A percentile compares a stretch with the other conserved stretches of the same genome.
These are phyloP conservation scores for Zymoseptoria ardabiliae DNA, from an alignment of 2,329 filamentous ascomycete species.

Conservation along the genomic window DNA sequence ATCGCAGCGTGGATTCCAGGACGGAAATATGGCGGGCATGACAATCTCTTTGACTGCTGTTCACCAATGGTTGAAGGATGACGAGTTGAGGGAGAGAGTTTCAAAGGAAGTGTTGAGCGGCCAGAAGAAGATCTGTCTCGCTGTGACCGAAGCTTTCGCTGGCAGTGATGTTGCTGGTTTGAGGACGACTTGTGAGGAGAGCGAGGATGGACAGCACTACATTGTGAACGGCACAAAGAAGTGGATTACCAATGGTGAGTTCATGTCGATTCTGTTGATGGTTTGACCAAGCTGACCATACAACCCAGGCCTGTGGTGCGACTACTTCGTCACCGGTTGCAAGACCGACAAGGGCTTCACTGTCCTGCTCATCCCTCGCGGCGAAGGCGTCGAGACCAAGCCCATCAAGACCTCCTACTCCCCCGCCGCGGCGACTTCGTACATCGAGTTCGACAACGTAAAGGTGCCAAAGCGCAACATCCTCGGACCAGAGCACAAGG, in stretches of 20 bases:
- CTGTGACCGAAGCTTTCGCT: constrained; percentile 83
- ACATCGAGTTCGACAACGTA: constrained; percentile 76
- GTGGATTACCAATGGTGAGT: constrained; percentile 75
- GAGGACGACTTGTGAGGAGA: constrained; percentile 70
- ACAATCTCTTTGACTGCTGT: constrained; percentile 73
- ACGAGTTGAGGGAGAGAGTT: constrained; percentile 58
- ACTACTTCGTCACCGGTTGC: constrained; percentile 79
- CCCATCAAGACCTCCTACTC: constrained; percentile 78
- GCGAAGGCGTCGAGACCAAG: constrained; percentile 68
- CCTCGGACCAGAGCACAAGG: constrained; percentile 76
- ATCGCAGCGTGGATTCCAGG: constrained; percentile 75
- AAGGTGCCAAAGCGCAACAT: constrained; percentile 75
- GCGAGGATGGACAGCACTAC: constrained; percentile 66
- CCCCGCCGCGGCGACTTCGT: constrained; percentile 68
- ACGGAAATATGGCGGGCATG: constrained; percentile 84
- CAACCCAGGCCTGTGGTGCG: constrained; percentile 62
- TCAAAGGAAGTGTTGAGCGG: constrained; percentile 67
- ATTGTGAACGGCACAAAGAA: constrained; percentile 69
- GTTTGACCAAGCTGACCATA: not conserved
- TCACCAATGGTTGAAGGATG: constrained; percentile 67
- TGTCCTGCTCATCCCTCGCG: constrained; percentile 66
- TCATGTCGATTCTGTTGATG: constrained; percentile 53
- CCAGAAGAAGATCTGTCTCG: constrained; percentile 81
- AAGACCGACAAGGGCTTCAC: constrained; percentile 72
- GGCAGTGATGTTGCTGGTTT: constrained; percentile 75